Conservation (phyloP, 1,284 basidiomycete species). For the Tilletia caries region DNA sequence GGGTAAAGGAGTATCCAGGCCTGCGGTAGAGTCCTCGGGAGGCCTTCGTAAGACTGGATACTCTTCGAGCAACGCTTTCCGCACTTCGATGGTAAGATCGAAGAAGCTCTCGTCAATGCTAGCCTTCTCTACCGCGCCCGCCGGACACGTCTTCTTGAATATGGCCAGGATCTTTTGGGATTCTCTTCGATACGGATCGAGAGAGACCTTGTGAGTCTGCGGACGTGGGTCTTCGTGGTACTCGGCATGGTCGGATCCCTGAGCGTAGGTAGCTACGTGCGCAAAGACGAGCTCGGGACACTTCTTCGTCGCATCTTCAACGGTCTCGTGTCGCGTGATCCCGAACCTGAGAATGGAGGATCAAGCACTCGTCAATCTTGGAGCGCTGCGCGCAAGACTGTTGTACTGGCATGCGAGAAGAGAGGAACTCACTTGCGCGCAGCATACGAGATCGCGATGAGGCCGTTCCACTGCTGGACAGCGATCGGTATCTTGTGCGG, state of each 20-base stretch:
- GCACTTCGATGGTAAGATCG: constrained; percentile 48
- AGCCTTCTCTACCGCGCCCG: constrained; percentile 72
- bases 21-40: constrained; percentile 67
- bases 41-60: constrained; percentile 70
- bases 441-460: constrained; percentile 93
- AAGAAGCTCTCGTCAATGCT: constrained; percentile 52
- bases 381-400: not conserved
- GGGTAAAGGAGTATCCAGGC: constrained; percentile 77
- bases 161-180: constrained; percentile 81
- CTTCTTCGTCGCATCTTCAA: constrained; percentile 65
- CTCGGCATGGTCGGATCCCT: constrained; percentile 75
- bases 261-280: constrained; percentile 85
- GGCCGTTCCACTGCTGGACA: constrained; percentile 66
- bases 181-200: constrained; percentile 90
- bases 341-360: constrained; percentile 60
- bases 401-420: not conserved
- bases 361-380: not conserved
- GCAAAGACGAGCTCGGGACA: constrained; percentile 81
- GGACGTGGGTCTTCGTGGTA: constrained; percentile 77
- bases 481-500: constrained; percentile 71
- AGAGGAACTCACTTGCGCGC: constrained; percentile 65
- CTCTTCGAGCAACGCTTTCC: constrained; percentile 41
- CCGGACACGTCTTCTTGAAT: constrained; percentile 73
- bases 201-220: constrained; percentile 87
- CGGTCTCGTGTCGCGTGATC: constrained; percentile 65